A percentile compares a stretch with the other conserved stretches of the same genome.
phyloP scores from a whole-genome alignment of 2,329 filamentous ascomycete genomes.

The Colletotrichum sp. region DNA sequence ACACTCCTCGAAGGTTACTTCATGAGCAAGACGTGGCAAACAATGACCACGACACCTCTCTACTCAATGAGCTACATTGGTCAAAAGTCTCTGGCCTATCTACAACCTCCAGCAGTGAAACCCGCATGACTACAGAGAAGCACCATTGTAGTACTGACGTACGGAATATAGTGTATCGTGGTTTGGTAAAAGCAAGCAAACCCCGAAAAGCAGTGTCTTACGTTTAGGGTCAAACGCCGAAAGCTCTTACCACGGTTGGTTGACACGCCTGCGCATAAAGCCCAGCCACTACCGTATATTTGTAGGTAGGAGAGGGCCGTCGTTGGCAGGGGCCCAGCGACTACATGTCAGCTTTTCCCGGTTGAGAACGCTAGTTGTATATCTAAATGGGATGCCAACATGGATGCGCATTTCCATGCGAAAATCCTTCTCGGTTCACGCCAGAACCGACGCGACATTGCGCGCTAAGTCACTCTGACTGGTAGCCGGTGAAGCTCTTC shows the following conservation, averaged over 20 bases:
- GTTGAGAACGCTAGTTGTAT: neutral
- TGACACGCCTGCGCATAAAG: neutral
- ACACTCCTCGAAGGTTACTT: rapidly evolving
- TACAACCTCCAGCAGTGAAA: neutral
- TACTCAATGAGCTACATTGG: no score
- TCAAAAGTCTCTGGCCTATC: neutral
- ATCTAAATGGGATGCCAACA: neutral
- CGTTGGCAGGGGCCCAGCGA: neutral
- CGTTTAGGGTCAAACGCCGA: neutral
- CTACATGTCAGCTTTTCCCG: neutral
- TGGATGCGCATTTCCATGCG: neutral
- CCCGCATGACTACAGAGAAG: neutral
- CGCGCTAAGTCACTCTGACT: neutral
- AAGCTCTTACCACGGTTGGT: neutral
- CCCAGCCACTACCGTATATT: neutral
- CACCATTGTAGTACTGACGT: neutral
- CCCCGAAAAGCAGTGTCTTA: neutral
- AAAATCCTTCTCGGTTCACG: neutral
- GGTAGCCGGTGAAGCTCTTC: rapidly evolving
- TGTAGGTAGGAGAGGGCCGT: neutral
- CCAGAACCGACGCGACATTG: neutral
- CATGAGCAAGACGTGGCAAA: neutral
- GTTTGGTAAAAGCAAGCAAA: neutral
- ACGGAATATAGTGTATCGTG: neutral
- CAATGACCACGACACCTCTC: neutral